phyloP scores from a whole-genome alignment of 495 filamentous ascomycete genomes.

The Tuber umbilicatum region DNA sequence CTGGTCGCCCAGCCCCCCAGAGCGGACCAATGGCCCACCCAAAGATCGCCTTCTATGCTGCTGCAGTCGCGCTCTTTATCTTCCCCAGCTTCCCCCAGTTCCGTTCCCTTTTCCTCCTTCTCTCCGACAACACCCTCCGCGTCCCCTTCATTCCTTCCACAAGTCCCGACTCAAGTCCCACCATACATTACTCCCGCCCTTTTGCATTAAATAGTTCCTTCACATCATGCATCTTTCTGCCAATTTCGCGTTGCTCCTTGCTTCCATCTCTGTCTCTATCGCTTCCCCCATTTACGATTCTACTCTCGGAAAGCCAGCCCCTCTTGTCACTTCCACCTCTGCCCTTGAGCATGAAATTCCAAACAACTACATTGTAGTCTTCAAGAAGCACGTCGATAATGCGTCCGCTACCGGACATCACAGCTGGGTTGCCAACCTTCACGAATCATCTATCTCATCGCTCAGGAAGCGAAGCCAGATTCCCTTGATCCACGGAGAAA shows the following conservation, averaged over 20 bases:
- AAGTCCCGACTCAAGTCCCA: conserved; percentile 17
- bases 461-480: conserved; percentile 83
- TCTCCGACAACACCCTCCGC: conserved; percentile 35
- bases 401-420: conserved; percentile 67
- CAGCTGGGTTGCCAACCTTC: conserved; percentile 84
- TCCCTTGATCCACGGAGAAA: conserved; percentile 48
- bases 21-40: background rate
- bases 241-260: conserved; percentile 43
- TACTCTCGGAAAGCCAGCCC: conserved; percentile 80
- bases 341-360: conserved; percentile 62
- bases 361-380: conserved; percentile 93
- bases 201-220: conserved; percentile 14
- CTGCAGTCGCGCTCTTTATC: conserved; percentile 39
- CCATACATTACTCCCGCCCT: conserved; percentile 12
- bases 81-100: conserved; percentile 37
- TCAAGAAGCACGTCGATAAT: conserved; percentile 85
- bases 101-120: conserved; percentile 39
- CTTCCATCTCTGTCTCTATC: conserved; percentile 47
- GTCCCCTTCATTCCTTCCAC: conserved; percentile 32
- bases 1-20: background rate
- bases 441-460: conserved; percentile 60
- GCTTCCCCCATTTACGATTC: conserved; percentile 60
- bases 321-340: conserved; percentile 73
- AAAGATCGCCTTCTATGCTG: background rate
- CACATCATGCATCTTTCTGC: conserved; percentile 42